Base-by-base conservation (phyloP, 257 asterid genomes). In the Solanum pennellii region DNA sequence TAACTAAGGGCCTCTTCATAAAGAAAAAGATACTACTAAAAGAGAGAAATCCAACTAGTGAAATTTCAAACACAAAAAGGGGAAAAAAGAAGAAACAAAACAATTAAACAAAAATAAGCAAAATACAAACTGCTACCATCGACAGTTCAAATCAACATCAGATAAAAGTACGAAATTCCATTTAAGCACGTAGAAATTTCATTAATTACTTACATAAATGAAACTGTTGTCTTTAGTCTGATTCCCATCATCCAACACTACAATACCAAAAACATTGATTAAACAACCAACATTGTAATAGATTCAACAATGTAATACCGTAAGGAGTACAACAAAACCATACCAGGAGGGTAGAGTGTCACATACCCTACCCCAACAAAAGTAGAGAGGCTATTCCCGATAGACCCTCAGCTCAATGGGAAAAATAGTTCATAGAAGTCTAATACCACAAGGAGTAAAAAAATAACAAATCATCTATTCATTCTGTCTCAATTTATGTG, bases 241-340 rank as follows among this genome's bases (percentile, higher is more conserved):
- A 91, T 90, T 95, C 86, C 96, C 93, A 21, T 95, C 98, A 85
- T 95, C 99, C 94, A 96, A 82, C 90, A 97, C 99, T 96, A 97
- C 62, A 89, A 89, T 77, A 79, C 87, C 88, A 80, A 42, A 87
- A 90, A 89, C 39, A 86, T 86, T n/a, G 35, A 87, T 87, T 86
- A 89, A 35, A 37, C 76, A 42, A 69, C 74, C 76, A 87, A 74
- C 83, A 74, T 25, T 27, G 21, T 52, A n/a, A 56, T 52, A 37
- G 35, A 83, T 76, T 87, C 88, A 80, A 47, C 84, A 74, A 39
- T 33, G 23, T 44, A 14, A 44, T 52, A 45, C 45, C 27, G 0
- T 16, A 72, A 72, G 41, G 74, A 75, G 21, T 75, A 29, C 20
- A 33, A 33, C 16, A 60, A 84, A 76, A 49, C 25, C 29, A 60